Base-by-base conservation (phyloP, 306 rosid species). In the Macrotyloma uniflorum region DNA sequence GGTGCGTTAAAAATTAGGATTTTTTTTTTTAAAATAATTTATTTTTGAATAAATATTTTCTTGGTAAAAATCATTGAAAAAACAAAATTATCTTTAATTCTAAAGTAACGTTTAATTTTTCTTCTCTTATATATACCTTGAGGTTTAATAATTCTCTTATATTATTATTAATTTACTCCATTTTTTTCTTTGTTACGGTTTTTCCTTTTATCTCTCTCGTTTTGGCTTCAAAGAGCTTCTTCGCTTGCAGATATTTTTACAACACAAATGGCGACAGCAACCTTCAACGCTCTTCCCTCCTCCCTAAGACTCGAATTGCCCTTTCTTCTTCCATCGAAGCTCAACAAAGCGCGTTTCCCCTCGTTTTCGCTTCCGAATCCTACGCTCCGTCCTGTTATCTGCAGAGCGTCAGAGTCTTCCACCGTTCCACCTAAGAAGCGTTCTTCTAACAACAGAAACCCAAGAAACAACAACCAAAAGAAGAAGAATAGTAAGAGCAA, bases 351-450 rank as follows among this genome's bases (percentile, higher is more conserved):
- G n/a, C 71, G 43, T 5, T 72, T 72, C 26, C n/a, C 69, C 2
- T 65, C 69, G 4, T 23, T 76, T 45, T 58, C 77, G 4, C 46
- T 19, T 68, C 81, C 23, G 26, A 75, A 13, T 67, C 47, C 70
- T 63, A n/a, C 10, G 6, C 24, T 46, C 24, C 70, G 6, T 51
- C 45, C 76, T 32, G 33, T 70, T 6, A 49, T 30, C 63, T 82
- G 55, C 36, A 28, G 20, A 23, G 75, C 82, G 20, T 26, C 85
- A 28, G 50, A 79, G 23, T 51, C 80, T 14, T 9, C 36, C 40
- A 50, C 80, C 13, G 70, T 35, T 4, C 75, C 78, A 30, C 84
- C 68, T 8, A 82, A 45, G 13, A 81, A 70, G 42, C 75, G 47
- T 23, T 55, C 79, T 4, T 10, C 82, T 51, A 51, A 77, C 62